These are phyloP conservation scores for Straminergon stramineum DNA, from an alignment of 225 moss, liverwort and hornwort genomes.

Conservation along the genomic window DNA sequence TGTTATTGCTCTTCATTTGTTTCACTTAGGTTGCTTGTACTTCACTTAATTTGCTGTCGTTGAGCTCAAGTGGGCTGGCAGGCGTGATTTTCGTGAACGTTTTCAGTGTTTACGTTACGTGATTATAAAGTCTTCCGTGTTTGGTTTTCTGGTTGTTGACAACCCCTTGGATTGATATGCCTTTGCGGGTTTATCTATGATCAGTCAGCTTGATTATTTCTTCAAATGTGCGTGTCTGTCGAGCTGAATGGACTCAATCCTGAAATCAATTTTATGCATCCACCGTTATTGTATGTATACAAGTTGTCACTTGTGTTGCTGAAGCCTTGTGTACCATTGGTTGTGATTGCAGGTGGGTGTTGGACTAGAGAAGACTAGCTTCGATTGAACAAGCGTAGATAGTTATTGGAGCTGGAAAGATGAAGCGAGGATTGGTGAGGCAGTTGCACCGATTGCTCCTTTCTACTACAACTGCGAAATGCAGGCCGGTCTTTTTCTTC, in stretches of 20 bases:
- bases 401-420: not conserved
- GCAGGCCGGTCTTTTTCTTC: not conserved
- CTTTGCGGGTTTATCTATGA: not conserved
- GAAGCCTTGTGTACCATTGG: not conserved
- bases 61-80: not conserved
- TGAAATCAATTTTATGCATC: not conserved
- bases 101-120: not conserved
- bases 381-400: not conserved
- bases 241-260: not conserved
- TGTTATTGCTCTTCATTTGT: not conserved
- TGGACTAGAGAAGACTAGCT: not conserved
- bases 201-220: not conserved
- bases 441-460: not conserved
- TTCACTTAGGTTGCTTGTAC: not conserved
- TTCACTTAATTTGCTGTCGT: not conserved
- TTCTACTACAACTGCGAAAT: not conserved
- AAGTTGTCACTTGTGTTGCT: not conserved
- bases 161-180: not conserved
- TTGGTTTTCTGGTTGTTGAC: not conserved
- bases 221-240: not conserved
- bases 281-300: not conserved
- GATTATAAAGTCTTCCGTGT: not conserved
- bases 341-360: not conserved
- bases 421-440: not conserved
- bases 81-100: not conserved